These are phyloP conservation scores for Rhynchospora tenuis DNA, from an alignment of 176 grass and related monocot species.

Conservation along the genomic window DNA sequence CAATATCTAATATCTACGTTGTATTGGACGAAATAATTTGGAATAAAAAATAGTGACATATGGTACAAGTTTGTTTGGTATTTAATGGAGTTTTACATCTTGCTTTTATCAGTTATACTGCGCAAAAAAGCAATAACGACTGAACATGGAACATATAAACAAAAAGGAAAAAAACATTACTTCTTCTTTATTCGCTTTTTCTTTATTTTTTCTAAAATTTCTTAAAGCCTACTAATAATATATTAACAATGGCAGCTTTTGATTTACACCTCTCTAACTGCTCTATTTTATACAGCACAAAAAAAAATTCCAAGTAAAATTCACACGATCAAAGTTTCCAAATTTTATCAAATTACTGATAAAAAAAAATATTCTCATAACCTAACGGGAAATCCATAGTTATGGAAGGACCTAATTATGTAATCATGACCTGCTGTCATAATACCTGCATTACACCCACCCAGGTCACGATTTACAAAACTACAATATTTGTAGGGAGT, in stretches of 20 bases:
- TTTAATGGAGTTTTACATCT: no score
- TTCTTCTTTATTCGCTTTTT: neutral
- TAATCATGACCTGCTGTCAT: conserved; percentile 61
- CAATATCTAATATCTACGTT: no score
- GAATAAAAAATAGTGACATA: no score
- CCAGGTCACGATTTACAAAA: conserved; percentile 16
- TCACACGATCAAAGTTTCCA: neutral
- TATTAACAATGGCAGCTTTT: conserved; percentile 11
- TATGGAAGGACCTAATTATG: conserved; percentile 69
- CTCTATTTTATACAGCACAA: neutral
- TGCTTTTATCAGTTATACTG: no score
- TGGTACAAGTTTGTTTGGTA: no score
- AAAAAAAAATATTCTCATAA: conserved; percentile 25
- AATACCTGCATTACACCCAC: conserved; percentile 58
- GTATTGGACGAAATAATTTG: no score
- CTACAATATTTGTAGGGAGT: conserved; percentile 23
- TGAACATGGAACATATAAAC: neutral
- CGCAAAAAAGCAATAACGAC: no score
- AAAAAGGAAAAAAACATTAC: neutral
- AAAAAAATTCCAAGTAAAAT: neutral
- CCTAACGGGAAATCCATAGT: conserved; percentile 70
- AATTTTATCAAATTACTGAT: neutral
- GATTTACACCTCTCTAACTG: conserved; percentile 5
- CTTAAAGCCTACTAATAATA: neutral
- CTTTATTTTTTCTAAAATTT: conserved; percentile 6